Evolutionary conservation across 441 rosid species (phyloP), one percentile per base, ranked within the genome.

Genomic region (Adansonia madagascariensis): DNA sequence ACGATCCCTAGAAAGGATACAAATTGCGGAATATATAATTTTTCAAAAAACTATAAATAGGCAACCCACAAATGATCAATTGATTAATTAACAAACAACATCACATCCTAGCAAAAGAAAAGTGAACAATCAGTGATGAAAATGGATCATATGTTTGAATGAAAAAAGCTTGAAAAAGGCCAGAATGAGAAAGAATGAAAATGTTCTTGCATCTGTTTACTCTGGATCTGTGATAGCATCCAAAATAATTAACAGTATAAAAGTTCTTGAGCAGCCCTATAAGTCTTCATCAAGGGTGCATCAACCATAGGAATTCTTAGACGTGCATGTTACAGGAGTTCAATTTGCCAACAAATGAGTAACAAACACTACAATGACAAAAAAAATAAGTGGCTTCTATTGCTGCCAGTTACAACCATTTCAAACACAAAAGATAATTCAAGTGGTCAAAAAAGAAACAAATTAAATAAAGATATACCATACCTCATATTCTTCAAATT

Each of bases 401-500:
- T 24, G 44, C 60, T 24, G 44, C 44, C 24, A 15, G 47, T 74
- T 8, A 47, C 5, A 24, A 44, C n/a, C 69, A 18, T 27, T 47
- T 17, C 10, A 52, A 78, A 35, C 22, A 72, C 35, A 68, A 17
- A 31, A 49, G 49, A 75, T 20, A 49, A 17, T 24, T 14, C 43
- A 75, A 49, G 60, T 65, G 77, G 20, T 63, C 46, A 46, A 14
- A 6, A 43, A 56, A 27, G 66, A 27, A 61, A 61, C 10, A 49
- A 9, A 44, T 55, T 22, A 57, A 43, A 60, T 27, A 71, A 55
- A 63, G 18, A 69, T 69, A 59, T 17, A 78, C 24, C 59, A 61
- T 84, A 97, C 99, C 98, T 95, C 94, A 31, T 89, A 94, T 78
- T 92, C 98, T 87, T 97, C 99, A 82, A 97, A 92, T 86, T 97